phyloP scores from a whole-genome alignment of 257 asterid genomes.

The Leonotis leonurus region DNA sequence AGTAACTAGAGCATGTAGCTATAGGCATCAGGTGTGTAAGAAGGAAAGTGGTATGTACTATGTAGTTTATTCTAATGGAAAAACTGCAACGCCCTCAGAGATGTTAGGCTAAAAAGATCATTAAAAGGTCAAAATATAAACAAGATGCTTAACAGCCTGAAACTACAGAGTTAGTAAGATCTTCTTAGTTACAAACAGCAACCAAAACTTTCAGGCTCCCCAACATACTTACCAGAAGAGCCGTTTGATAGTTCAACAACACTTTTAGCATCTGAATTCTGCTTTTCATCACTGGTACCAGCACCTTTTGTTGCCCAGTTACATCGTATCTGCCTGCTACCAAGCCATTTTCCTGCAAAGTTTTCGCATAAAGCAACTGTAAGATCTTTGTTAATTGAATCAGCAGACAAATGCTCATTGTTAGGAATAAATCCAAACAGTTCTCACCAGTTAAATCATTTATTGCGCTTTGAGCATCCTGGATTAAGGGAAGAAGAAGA shows the following conservation, averaged over 20 bases:
- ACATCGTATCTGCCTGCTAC: slow-evolving; percentile 92
- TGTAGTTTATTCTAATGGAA: not conserved
- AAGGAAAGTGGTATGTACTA: not conserved
- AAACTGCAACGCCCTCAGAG: not conserved
- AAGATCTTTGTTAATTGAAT: not conserved
- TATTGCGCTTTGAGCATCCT: slow-evolving; percentile 96
- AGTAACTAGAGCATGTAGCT: slow-evolving; percentile 8
- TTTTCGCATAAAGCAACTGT: slow-evolving; percentile 13
- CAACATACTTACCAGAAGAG: slow-evolving; percentile 48
- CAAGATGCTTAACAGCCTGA: not conserved
- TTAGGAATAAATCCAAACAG: slow-evolving; percentile 1
- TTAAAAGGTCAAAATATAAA: not conserved
- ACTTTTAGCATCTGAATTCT: slow-evolving; percentile 67
- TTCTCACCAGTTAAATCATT: slow-evolving; percentile 74
- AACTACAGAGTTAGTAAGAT: not conserved
- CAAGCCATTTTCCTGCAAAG: slow-evolving; percentile 82
- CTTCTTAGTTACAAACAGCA: not conserved
- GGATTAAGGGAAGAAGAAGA: slow-evolving; percentile 9
- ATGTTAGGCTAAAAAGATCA: not conserved
- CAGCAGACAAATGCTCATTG: not conserved
- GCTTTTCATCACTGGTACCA: slow-evolving; percentile 62
- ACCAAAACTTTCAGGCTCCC: not conserved
- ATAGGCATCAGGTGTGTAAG: not conserved
- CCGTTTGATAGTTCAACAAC: slow-evolving; percentile 75
- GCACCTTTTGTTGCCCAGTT: slow-evolving; percentile 97